Evolutionary conservation across 768 basidiomycete species (phyloP), one percentile per base, ranked within the genome.

Genomic region (Jaapia argillacea): DNA sequence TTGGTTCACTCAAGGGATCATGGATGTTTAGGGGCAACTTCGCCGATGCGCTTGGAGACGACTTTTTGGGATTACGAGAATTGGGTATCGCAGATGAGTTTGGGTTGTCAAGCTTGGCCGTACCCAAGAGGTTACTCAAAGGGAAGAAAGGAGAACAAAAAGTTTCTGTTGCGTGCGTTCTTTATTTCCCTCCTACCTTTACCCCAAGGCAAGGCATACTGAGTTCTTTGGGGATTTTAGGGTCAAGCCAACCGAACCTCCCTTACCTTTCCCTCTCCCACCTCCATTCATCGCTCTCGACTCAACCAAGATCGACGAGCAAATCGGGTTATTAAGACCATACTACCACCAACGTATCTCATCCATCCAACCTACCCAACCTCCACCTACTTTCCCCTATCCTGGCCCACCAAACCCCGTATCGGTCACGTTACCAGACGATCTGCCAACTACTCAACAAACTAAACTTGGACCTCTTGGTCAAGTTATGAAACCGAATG

Each of bases 61-160:
- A 98, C 59, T 94, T 93, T 64, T 74, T 97, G 10, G 93, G 93
- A 7, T 70, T 97, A 22, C 75, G 78, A 40, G 90, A 86, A 55
- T 65, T 91, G 36, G 93, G 92, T 24, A 88, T 96, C 41, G 91
- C 89, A 18, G 75, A 74, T 35, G 93, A 96, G 55, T 71, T 85
- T 40, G 88, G 87, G 12, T 65, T 94, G 47, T 74, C 81, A 13
- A 82, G 74, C 50, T 71, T 97, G 42, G 74, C 71, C 14, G 74
- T 94, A 26, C 93, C 93, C 6, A 82, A 81, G 62, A 74, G 69
- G 48, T 61, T 97, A 24, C 73, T 92, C 58, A 77, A 75, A 56
- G 72, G 77, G 46, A 82, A 81, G 63, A 75, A 72, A 36, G 54
- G 51, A 51, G 61, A 46, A 51, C 60, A 51, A 68, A 22, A 59